Percentiles rank a stretch among this genome's conserved stretches.
phyloP scores from a whole-genome alignment of 1,139 yeast genomes.

The Yamadazyma atlantica region DNA sequence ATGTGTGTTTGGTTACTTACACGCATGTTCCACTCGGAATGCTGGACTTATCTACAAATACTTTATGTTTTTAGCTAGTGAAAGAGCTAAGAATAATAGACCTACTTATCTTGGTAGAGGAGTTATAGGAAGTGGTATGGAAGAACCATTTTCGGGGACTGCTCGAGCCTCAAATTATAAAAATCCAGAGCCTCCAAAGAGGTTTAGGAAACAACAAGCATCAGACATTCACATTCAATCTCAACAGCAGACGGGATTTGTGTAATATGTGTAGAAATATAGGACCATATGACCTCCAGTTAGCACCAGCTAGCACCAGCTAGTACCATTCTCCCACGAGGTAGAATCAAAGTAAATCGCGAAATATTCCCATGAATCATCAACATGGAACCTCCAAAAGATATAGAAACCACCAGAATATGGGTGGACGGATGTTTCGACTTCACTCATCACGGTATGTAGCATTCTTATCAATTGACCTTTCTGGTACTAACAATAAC shows the following conservation, averaged over 20 bases:
- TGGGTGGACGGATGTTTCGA: slow-evolving; percentile 99
- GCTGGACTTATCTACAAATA: slow-evolving; percentile 70
- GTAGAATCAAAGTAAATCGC: no score
- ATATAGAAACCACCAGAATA: slow-evolving; percentile 47
- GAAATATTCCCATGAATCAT: no score
- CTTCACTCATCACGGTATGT: slow-evolving; percentile 90
- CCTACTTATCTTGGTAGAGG: slow-evolving; percentile 25
- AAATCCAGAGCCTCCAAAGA: slow-evolving; percentile 11
- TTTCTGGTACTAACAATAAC: slow-evolving; percentile 2
- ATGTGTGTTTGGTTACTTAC: slow-evolving; percentile 70
- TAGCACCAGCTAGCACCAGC: no score
- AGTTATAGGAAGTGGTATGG: slow-evolving; percentile 12
- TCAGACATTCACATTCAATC: slow-evolving; percentile 18
- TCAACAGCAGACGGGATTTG: slow-evolving; percentile 33
- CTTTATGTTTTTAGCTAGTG: slow-evolving; percentile 37
- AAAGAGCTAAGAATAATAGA: slow-evolving; percentile 23
- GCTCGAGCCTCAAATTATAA: slow-evolving; percentile 6
- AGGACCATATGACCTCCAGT: no score
- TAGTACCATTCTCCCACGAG: no score
- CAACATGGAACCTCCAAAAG: slow-evolving; percentile 44
- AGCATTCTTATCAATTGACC: no score
- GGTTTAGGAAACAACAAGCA: slow-evolving; percentile 5
- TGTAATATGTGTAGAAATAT: no score
- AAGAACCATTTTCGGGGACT: slow-evolving; percentile 1
- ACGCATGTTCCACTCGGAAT: slow-evolving; percentile 86